These are phyloP conservation scores for Trametes pubescens DNA, from an alignment of 1,284 basidiomycete genomes.

Conservation along the genomic window DNA sequence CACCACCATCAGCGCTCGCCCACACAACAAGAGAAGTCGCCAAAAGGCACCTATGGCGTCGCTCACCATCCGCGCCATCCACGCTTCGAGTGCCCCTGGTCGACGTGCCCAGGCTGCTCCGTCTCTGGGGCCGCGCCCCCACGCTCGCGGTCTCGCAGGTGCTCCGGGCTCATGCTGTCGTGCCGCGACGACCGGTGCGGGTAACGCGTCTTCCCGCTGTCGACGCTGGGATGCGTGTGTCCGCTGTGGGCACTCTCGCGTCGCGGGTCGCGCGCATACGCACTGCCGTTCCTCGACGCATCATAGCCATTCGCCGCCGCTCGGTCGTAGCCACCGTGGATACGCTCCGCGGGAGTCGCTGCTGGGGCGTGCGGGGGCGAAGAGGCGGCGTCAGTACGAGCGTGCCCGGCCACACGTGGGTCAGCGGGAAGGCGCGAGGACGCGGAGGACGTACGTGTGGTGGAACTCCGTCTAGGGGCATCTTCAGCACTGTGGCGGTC, in stretches of 20 bases:
- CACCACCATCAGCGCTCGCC: constrained; percentile 2
- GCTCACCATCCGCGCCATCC: constrained; percentile 37
- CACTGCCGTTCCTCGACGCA: not conserved
- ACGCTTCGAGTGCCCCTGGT: constrained; percentile 11
- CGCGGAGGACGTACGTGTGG: constrained; percentile 8
- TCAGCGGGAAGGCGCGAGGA: constrained; percentile 11
- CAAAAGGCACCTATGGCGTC: constrained; percentile 23
- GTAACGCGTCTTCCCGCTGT: not conserved
- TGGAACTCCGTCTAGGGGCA: constrained; percentile 20
- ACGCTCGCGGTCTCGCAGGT: not conserved
- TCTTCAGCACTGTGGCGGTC: constrained; percentile 20
- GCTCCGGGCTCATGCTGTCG: constrained; percentile 7
- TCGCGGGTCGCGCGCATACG: constrained; percentile 6
- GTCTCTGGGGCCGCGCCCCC: not conserved
- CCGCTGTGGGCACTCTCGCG: constrained; percentile 15
- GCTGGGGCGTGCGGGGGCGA: not conserved
- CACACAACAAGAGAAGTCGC: constrained; percentile 3
- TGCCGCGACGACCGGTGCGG: constrained; percentile 11
- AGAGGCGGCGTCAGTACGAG: constrained; percentile 6
- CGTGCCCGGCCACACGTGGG: constrained; percentile 8
- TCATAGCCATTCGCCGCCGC: not conserved
- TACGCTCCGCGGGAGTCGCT: constrained; percentile 6
- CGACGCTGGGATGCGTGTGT: constrained; percentile 4
- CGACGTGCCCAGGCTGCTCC: constrained; percentile 13
- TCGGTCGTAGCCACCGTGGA: constrained; percentile 5